These are phyloP conservation scores for Pseudoperonospora humuli DNA, from an alignment of 352 stramenopile species.

Conservation along the genomic window DNA sequence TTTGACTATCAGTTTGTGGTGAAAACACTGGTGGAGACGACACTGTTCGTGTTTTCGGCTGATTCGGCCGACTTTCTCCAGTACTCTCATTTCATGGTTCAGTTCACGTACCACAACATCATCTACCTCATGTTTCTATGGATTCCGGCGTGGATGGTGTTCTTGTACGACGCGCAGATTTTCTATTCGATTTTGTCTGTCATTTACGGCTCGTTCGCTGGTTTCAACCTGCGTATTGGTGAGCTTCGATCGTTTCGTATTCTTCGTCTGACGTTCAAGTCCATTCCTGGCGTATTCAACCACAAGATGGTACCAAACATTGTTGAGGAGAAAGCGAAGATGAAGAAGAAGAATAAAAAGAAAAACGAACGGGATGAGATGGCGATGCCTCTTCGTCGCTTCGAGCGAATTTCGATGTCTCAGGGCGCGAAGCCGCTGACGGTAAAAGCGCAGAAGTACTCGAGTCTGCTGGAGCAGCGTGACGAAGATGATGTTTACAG, in stretches of 20 bases:
- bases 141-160: slow-evolving; percentile 79
- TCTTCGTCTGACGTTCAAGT: slow-evolving; percentile 77
- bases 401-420: slow-evolving; percentile 79
- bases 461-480: slow-evolving; percentile 53
- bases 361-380: slow-evolving; percentile 46
- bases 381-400: slow-evolving; percentile 56
- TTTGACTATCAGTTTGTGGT: slow-evolving; percentile 85
- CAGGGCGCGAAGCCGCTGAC: slow-evolving; percentile 65
- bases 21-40: slow-evolving; percentile 77
- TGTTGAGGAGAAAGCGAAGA: slow-evolving; percentile 63
- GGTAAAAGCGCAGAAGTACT: slow-evolving; percentile 81
- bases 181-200: slow-evolving; percentile 79
- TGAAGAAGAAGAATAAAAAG: slow-evolving; percentile 47
- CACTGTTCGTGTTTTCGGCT: slow-evolving; percentile 73
- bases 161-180: slow-evolving; percentile 81
- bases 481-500: slow-evolving; percentile 50
- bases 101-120: slow-evolving; percentile 72
- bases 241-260: slow-evolving; percentile 81
- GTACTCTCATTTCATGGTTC: slow-evolving; percentile 83
- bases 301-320: slow-evolving; percentile 81
- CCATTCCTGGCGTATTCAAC: slow-evolving; percentile 78
- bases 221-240: slow-evolving; percentile 79
- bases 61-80: slow-evolving; percentile 58
- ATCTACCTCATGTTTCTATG: slow-evolving; percentile 74
- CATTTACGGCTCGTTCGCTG: slow-evolving; percentile 68